Conservation (phyloP, 306 rosid genomes). For the Cyclanthera cordifolia region DNA sequence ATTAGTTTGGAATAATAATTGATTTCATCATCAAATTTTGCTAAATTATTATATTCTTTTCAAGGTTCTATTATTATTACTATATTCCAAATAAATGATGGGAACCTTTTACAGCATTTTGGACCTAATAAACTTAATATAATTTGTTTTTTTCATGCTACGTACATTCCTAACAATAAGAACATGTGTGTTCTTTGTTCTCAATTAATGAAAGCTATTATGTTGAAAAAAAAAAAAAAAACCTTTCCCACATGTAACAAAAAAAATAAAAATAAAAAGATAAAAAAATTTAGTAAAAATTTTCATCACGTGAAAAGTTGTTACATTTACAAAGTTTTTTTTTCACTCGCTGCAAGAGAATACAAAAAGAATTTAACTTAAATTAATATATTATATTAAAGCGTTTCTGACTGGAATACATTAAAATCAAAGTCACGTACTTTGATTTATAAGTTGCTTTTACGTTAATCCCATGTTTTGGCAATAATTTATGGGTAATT, state of each 20-base stretch:
- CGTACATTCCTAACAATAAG: background rate
- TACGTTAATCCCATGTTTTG: slow-evolving; percentile 10
- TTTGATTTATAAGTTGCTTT: background rate
- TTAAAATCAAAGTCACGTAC: background rate
- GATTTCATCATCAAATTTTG: background rate
- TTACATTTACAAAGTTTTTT: no score
- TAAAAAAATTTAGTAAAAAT: no score
- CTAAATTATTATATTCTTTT: slow-evolving; percentile 22
- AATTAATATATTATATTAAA: no score
- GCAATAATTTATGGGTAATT: background rate
- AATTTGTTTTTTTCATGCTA: background rate
- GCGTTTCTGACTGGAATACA: no score
- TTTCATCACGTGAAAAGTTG: no score
- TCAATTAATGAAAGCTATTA: background rate
- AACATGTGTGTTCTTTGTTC: background rate
- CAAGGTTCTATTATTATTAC: background rate
- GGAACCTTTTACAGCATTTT: background rate
- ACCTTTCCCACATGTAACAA: no score
- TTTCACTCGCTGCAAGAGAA: no score
- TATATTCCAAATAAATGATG: slow-evolving; percentile 13
- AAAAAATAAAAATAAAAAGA: no score
- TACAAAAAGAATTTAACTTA: no score
- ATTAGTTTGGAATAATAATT: slow-evolving; percentile 7
- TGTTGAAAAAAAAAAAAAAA: no score
- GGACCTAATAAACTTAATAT: background rate